Base-by-base conservation (phyloP, 306 rosid genomes). In the Cucurbita moschata region DNA sequence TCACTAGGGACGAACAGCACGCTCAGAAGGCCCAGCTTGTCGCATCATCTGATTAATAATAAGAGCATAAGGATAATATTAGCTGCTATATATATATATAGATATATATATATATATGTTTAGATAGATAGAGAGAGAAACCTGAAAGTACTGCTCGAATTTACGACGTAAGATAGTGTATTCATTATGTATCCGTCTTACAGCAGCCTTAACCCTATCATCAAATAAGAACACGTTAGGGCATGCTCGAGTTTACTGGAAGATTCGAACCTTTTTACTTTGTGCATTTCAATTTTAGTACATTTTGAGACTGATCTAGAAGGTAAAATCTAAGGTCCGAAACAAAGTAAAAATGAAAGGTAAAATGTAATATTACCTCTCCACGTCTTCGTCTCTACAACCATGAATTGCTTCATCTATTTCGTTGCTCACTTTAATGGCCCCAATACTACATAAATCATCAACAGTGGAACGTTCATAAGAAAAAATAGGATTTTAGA, bases 61-160 rank as follows among this genome's bases (percentile, higher is more conserved):
- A 65, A 40, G 44, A 82, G 88, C 6, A 16, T 21, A 7, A 30
- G 46, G 37, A 47, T 70, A 70, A 38, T 39, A 9, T 39, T 16
- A 3, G 13, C 4, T 62, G 69, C 11, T 37, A 15, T 4, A 54
- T 5, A 7, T n/a, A 6, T 6, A 6, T 1, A 15, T 5, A 26
- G 5, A 11, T 19, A 19, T 19, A 19, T 19, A 19, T 19, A 19
- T 19, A 19, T 47, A 6, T 12, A 47, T 47, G 52, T 12, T 35
- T 38, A 14, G 3, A 10, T 4, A 58, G 16, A 58, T 16, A 26
- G 52, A 42, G 16, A 42, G 16, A n/a, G 47, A 35, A 19, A 71
- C 75, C 75, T 72, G 75, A 7, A 72, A 72, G 18, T 72, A 72
- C 4, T 30, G 11, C 39, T 38, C 11, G 8, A 72, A 38, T 39